These are phyloP conservation scores for Botrytis pseudocinerea DNA, from an alignment of 2,329 filamentous ascomycete genomes.

Conservation along the genomic window DNA sequence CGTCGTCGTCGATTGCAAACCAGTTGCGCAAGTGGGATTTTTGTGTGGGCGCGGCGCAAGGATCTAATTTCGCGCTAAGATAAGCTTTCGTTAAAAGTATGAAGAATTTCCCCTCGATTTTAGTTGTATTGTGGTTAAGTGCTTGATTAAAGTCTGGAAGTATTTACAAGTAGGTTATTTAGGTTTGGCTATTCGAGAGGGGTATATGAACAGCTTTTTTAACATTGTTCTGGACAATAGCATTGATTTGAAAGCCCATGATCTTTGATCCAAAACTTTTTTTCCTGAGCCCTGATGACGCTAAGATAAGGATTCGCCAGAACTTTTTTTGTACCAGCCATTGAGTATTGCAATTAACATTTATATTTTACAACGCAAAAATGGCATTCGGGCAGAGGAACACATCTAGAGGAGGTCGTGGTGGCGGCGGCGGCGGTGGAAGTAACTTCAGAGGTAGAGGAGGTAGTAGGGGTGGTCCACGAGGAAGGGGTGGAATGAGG, in stretches of 20 bases:
- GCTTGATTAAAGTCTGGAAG: neutral
- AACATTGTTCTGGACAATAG: constrained; percentile 7
- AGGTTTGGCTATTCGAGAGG: neutral
- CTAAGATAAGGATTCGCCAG: constrained; percentile 26
- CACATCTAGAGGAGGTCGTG: constrained; percentile 31
- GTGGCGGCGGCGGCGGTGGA: constrained; percentile 21
- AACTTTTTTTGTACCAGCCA: constrained; percentile 21
- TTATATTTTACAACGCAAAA: neutral
- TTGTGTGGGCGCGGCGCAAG: constrained; percentile 25
- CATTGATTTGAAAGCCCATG: constrained; percentile 12
- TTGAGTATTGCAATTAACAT: neutral
- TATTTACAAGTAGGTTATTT: neutral
- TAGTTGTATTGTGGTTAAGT: neutral
- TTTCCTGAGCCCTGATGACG: constrained; percentile 23
- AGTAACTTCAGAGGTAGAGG: constrained; percentile 36
- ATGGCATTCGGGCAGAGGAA: constrained; percentile 32
- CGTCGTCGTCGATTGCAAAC: constrained; percentile 24
- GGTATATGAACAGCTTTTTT: neutral
- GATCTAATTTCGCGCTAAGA: constrained; percentile 48
- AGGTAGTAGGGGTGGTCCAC: constrained; percentile 33
- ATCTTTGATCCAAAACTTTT: constrained; percentile 6
- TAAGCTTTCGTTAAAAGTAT: constrained; percentile 41
- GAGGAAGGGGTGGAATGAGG: constrained; percentile 34
- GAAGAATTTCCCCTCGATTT: constrained; percentile 19
- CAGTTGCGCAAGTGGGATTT: constrained; percentile 25